Evolutionary conservation across 768 basidiomycete species (phyloP).

Genomic region (Ephemerocybe angulata): DNA sequence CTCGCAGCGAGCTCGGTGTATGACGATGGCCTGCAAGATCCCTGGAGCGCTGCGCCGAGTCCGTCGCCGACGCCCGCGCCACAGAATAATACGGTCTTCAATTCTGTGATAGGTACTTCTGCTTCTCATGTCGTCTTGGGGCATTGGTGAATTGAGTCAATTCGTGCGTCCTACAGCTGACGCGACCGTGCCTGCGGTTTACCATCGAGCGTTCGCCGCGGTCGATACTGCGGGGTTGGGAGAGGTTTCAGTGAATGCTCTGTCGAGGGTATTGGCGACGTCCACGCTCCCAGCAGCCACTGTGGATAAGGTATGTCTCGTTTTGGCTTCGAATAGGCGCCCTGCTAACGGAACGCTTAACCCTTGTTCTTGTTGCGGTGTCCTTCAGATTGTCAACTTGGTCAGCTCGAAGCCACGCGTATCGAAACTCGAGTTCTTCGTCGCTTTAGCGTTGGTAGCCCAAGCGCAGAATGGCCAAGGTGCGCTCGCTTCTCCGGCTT

Average conservation of each 20-base stretch:
- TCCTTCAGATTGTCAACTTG: constrained; percentile 87
- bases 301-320: constrained; percentile 64
- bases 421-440: constrained; percentile 87
- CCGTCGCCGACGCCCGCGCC: constrained; percentile 63
- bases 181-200: constrained; percentile 76
- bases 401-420: constrained; percentile 79
- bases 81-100: constrained; percentile 49
- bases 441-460: constrained; percentile 83
- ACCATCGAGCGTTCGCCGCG: constrained; percentile 67
- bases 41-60: constrained; percentile 74
- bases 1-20: constrained; percentile 63
- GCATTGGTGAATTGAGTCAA: background rate
- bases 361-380: too few relatives aligned
- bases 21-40: constrained; percentile 70
- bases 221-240: constrained; percentile 71
- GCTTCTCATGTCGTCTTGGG: background rate
- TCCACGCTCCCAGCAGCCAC: constrained; percentile 78
- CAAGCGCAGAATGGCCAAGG: constrained; percentile 82
- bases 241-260: constrained; percentile 76
- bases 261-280: constrained; percentile 76
- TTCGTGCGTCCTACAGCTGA: constrained; percentile 45
- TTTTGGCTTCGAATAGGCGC: too few relatives aligned
- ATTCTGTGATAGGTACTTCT: constrained; percentile 49
- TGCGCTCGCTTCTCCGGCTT: constrained; percentile 22
- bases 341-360: too few relatives aligned